phyloP scores from a whole-genome alignment of 2,329 filamentous ascomycete species.

The Paraconiothyrium brasiliense region DNA sequence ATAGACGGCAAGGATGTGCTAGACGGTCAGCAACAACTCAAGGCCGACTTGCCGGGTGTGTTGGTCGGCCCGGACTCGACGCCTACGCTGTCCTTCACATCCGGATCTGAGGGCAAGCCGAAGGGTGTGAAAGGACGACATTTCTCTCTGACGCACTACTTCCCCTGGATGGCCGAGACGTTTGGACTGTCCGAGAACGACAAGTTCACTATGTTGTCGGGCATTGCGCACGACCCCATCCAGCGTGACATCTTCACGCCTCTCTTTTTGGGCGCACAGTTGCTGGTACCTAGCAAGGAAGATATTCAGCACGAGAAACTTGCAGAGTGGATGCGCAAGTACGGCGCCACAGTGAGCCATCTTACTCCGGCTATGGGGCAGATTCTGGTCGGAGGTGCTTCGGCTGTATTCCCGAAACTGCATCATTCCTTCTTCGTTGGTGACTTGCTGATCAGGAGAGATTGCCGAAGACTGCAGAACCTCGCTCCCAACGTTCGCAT shows the following conservation, averaged over 20 bases:
- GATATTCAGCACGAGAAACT: constrained; percentile 87
- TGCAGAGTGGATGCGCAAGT: constrained; percentile 85
- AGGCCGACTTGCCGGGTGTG: constrained; percentile 71
- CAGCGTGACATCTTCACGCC: constrained; percentile 87
- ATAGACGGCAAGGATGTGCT: constrained; percentile 74
- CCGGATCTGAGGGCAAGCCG: constrained; percentile 78
- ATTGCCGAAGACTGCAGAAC: constrained; percentile 78
- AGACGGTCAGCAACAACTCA: constrained; percentile 60
- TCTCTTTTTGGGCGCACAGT: constrained; percentile 81
- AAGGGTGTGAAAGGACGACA: constrained; percentile 91
- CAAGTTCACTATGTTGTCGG: constrained; percentile 83
- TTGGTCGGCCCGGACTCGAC: constrained; percentile 86
- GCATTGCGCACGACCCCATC: constrained; percentile 78
- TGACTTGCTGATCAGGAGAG: constrained; percentile 84
- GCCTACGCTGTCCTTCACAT: constrained; percentile 71
- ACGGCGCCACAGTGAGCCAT: constrained; percentile 81
- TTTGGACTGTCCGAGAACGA: constrained; percentile 78
- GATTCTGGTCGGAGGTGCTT: constrained; percentile 86
- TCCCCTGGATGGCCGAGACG: constrained; percentile 88
- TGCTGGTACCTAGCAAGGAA: constrained; percentile 81
- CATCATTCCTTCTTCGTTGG: constrained; percentile 89
- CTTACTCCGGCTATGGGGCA: constrained; percentile 97
- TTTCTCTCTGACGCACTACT: constrained; percentile 86
- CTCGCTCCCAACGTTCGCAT: constrained; percentile 80
- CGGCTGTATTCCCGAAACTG: constrained; percentile 78